Percentiles rank a stretch among this genome's conserved stretches.
These are phyloP conservation scores for Fusarium oligoseptatum DNA, from an alignment of 2,329 filamentous ascomycete species.

Conservation along the genomic window DNA sequence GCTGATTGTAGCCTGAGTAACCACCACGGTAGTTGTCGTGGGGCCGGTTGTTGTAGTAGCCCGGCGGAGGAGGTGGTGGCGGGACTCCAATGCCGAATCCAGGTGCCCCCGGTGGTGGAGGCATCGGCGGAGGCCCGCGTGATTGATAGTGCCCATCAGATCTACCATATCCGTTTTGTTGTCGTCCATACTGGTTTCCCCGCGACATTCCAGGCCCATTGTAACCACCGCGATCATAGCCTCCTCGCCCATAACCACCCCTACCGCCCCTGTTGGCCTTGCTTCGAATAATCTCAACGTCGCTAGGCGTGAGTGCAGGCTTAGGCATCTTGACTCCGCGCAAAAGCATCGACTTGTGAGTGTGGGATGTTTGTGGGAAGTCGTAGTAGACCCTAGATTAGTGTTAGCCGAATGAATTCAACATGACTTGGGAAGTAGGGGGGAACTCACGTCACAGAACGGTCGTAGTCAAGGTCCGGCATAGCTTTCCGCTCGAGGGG, in stretches of 20 bases:
- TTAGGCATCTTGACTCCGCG: conserved; percentile 82
- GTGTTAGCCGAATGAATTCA: conserved; percentile 46
- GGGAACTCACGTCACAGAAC: conserved; percentile 80
- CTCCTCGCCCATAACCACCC: conserved; percentile 47
- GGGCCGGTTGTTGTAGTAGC: conserved; percentile 40
- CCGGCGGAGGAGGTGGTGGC: conserved; percentile 48
- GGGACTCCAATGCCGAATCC: conserved; percentile 53
- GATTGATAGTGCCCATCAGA: conserved; percentile 28
- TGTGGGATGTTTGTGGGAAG: conserved; percentile 77
- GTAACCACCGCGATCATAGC: conserved; percentile 45
- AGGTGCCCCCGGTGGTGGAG: conserved; percentile 51
- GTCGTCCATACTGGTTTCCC: conserved; percentile 35
- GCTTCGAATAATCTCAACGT: conserved; percentile 79
- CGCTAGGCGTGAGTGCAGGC: conserved; percentile 79
- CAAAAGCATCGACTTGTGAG: conserved; percentile 95
- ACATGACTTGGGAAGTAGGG: background rate
- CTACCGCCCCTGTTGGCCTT: conserved; percentile 68
- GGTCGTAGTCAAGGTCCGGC: conserved; percentile 85
- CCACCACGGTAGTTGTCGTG: conserved; percentile 32
- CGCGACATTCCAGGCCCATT: conserved; percentile 46
- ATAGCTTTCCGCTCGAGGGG: conserved; percentile 79
- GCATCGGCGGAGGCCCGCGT: conserved; percentile 34
- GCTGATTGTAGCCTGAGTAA: conserved; percentile 39
- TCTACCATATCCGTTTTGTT: conserved; percentile 41
- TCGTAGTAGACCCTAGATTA: conserved; percentile 81